Evolutionary conservation across 164 flowering plant species (phyloP).

Genomic region (Vitis labrusca): DNA sequence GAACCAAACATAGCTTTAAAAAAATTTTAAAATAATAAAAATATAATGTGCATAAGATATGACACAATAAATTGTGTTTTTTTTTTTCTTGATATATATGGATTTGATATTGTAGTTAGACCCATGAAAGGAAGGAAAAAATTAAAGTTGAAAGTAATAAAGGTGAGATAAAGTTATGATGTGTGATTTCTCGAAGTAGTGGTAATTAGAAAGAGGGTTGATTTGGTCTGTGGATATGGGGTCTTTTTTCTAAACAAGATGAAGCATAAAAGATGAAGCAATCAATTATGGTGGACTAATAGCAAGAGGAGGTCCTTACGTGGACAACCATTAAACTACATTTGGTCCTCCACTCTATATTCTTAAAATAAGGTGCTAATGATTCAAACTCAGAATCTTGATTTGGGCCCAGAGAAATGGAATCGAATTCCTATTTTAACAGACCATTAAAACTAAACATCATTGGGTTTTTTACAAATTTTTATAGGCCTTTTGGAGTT

Average conservation of each 20-base stretch:
- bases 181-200: neutral
- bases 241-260: neutral
- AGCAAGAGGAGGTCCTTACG: neutral
- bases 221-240: too few species aligned
- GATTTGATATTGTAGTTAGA: too few species aligned
- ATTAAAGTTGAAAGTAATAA: too few species aligned
- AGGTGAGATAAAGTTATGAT: neutral
- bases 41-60: too few species aligned
- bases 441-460: neutral
- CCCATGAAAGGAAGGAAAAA: too few species aligned
- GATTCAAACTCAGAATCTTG: neutral
- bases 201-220: too few species aligned
- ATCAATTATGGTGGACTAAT: neutral
- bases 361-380: neutral
- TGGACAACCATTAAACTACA: neutral
- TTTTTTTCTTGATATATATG: too few species aligned
- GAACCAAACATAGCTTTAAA: too few species aligned
- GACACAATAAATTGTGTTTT: too few species aligned
- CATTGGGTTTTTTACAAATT: neutral
- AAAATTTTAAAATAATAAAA: too few species aligned
- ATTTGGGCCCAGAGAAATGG: constrained; percentile 9
- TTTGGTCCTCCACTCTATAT: neutral
- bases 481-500: constrained; percentile 5
- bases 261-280: neutral
- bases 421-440: constrained; percentile 11